A percentile compares a stretch with the other conserved stretches of the same genome.
phyloP scores from a whole-genome alignment of 2,329 filamentous ascomycete genomes.

The Dactylellina haptotyla region DNA sequence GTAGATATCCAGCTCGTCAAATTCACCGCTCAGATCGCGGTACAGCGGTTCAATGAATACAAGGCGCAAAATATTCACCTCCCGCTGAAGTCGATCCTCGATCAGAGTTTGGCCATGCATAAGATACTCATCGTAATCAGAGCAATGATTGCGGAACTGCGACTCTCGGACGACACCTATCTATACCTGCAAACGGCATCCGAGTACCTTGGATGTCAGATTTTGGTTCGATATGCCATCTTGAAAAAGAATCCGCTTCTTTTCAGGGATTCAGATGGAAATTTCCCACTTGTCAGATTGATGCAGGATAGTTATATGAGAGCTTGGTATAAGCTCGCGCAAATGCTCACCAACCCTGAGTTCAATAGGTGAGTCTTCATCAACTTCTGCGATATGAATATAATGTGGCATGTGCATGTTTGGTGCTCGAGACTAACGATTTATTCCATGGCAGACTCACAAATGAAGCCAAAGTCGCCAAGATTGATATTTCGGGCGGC shows the following conservation, averaged over 20 bases:
- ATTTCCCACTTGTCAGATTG: background rate
- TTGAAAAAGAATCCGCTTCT: constrained; percentile 25
- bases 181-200: constrained; percentile 28
- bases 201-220: constrained; percentile 42
- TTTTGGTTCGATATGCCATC: constrained; percentile 37
- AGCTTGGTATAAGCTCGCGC: constrained; percentile 26
- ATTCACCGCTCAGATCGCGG: constrained; percentile 12
- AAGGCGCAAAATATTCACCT: background rate
- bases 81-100: background rate
- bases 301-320: constrained; percentile 8
- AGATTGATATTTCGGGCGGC: constrained; percentile 32
- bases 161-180: constrained; percentile 30
- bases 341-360: constrained; percentile 25
- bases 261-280: constrained; percentile 27
- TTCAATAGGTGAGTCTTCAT: constrained; percentile 16
- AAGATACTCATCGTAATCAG: constrained; percentile 21
- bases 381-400: too few species aligned
- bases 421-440: background rate
- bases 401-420: too few species aligned
- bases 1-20: constrained; percentile 32
- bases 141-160: constrained; percentile 9
- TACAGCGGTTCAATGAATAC: constrained; percentile 20
- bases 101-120: constrained; percentile 13
- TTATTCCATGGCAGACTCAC: constrained; percentile 13
- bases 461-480: constrained; percentile 32